A percentile compares a stretch with the other conserved stretches of the same genome.
phyloP scores from a whole-genome alignment of 108 stramenopile genomes.

The Skeletonema marinoi region DNA sequence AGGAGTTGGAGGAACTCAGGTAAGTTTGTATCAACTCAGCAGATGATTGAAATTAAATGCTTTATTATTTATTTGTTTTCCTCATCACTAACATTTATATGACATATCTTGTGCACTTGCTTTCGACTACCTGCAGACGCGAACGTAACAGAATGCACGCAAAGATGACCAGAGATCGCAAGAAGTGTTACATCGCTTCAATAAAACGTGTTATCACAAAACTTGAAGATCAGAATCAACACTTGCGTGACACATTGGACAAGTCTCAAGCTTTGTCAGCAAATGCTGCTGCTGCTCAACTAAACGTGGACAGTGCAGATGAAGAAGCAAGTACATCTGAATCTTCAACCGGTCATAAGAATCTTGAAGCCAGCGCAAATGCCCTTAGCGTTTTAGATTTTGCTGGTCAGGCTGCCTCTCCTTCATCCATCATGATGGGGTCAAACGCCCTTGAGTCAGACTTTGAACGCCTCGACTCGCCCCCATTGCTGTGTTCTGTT shows the following conservation, averaged over 20 bases:
- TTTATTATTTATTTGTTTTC: neutral
- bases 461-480: neutral
- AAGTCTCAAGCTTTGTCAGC: conserved; percentile 22
- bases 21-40: conserved; percentile 29
- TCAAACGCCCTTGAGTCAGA: neutral
- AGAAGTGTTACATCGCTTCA: conserved; percentile 84
- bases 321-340: neutral
- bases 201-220: conserved; percentile 81
- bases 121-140: conserved; percentile 52
- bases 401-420: neutral
- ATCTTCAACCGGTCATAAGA: neutral
- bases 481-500: neutral
- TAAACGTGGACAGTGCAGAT: neutral
- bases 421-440: neutral
- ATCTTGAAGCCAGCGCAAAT: neutral
- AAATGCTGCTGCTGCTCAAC: neutral
- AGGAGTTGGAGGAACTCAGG: conserved; percentile 72
- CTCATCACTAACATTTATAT: neutral
- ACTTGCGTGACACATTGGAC: conserved; percentile 52
- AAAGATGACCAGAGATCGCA: conserved; percentile 93
- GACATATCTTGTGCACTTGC: neutral
- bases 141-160: conserved; percentile 97
- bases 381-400: neutral
- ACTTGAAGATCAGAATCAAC: conserved; percentile 71
- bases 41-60: neutral